A percentile compares a stretch with the other conserved stretches of the same genome.
Evolutionary conservation across 1,139 yeast species (phyloP).

Genomic region (Protomyces gravidus): DNA sequence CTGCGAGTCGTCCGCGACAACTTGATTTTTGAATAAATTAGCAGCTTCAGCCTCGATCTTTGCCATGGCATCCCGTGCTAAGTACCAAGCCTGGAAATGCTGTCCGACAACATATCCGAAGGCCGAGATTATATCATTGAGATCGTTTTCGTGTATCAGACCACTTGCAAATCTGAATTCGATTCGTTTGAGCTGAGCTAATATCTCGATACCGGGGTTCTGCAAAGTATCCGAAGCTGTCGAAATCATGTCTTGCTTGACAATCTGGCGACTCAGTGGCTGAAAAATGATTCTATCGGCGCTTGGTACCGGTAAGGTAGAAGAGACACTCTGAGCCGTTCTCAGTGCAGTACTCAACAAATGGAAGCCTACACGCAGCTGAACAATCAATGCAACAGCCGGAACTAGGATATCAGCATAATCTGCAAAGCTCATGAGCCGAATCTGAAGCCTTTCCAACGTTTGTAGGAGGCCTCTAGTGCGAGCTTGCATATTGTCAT

Average conservation of each 20-base stretch:
- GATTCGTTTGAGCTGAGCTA: neutral
- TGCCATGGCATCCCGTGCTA: constrained; percentile 3
- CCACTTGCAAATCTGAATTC: neutral
- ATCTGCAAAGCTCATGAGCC: neutral
- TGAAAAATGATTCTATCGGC: neutral
- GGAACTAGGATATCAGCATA: constrained; percentile 14
- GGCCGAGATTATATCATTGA: neutral
- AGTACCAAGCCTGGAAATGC: constrained; percentile 15
- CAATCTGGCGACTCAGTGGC: neutral
- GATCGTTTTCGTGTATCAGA: neutral
- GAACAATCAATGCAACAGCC: neutral
- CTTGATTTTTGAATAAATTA: constrained; percentile 42
- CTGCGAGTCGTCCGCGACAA: constrained; percentile 61
- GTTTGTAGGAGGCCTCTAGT: neutral
- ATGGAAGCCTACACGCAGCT: constrained; percentile 1
- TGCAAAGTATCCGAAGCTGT: too few species aligned
- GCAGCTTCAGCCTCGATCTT: constrained; percentile 7
- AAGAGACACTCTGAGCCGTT: neutral
- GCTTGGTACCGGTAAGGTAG: neutral
- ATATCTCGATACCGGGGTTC: neutral
- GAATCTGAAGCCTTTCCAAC: constrained; percentile 5
- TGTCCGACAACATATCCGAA: neutral
- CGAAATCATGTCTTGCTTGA: too few species aligned
- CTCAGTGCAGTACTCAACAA: neutral
- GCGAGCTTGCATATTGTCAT: too few species aligned